Conservation (phyloP, 208 protist species). For the Trypanosoma cruzi region DNA sequence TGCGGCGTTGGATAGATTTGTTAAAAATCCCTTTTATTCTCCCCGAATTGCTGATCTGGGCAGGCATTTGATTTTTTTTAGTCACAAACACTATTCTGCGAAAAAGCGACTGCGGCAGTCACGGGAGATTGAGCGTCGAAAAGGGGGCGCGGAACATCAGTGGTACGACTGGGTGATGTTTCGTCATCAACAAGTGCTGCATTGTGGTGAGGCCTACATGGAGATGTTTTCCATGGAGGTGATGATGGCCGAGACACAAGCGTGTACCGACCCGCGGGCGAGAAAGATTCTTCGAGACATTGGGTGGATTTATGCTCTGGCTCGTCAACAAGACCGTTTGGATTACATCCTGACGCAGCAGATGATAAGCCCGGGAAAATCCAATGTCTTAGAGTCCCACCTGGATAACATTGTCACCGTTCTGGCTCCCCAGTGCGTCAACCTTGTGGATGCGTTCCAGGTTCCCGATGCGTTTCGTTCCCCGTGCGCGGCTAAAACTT, state of each 20-base stretch:
- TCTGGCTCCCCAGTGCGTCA: constrained; percentile 84
- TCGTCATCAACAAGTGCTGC: constrained; percentile 80
- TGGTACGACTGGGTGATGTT: constrained; percentile 93
- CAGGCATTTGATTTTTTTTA: constrained; percentile 89
- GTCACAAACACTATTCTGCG: constrained; percentile 84
- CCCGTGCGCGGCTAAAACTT: constrained; percentile 51
- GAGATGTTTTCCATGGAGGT: constrained; percentile 78
- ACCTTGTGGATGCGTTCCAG: constrained; percentile 82
- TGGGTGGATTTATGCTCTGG: constrained; percentile 85
- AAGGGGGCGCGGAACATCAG: constrained; percentile 81
- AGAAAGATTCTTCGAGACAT: constrained; percentile 88
- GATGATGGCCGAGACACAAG: constrained; percentile 83
- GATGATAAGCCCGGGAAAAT: constrained; percentile 73
- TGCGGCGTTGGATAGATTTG: constrained; percentile 68
- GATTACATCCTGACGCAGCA: constrained; percentile 77
- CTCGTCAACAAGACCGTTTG: constrained; percentile 75
- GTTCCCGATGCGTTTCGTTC: constrained; percentile 58
- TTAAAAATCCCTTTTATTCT: constrained; percentile 90
- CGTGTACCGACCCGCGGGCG: constrained; percentile 73
- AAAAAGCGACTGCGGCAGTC: constrained; percentile 78
- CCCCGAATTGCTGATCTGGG: constrained; percentile 86
- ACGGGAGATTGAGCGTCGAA: constrained; percentile 80
- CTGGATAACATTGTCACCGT: constrained; percentile 90
- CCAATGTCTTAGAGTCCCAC: constrained; percentile 59
- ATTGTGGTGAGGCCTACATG: constrained; percentile 92